Percentiles rank a stretch among this genome's conserved stretches.
Conservation (phyloP, 2,329 filamentous ascomycete species). For the Aspergillus sp. region DNA sequence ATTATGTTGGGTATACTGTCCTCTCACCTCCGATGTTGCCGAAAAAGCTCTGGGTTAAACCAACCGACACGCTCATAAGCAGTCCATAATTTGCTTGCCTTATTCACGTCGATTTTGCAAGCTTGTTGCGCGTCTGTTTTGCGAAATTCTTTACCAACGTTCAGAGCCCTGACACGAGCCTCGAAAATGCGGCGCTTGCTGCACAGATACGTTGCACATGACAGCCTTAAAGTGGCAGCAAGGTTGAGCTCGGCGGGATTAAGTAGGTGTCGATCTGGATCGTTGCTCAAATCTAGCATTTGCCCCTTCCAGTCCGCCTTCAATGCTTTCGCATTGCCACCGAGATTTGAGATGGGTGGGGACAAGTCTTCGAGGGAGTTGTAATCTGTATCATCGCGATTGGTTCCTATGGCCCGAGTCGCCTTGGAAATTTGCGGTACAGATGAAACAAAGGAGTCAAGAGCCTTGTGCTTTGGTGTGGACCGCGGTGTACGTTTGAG, state of each 20-base stretch:
- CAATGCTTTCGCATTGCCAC: constrained; percentile 60
- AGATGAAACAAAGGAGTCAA: constrained; percentile 32
- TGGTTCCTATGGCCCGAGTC: constrained; percentile 47
- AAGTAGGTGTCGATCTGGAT: constrained; percentile 63
- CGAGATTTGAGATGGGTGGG: constrained; percentile 61
- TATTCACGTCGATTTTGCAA: constrained; percentile 98
- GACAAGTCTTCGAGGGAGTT: constrained; percentile 63
- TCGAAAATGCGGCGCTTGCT: constrained; percentile 91
- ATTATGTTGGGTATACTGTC: background rate
- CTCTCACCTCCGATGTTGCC: constrained; percentile 31
- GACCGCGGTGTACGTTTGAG: constrained; percentile 36
- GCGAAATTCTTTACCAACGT: constrained; percentile 73
- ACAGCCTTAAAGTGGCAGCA: constrained; percentile 71
- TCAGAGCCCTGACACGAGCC: constrained; percentile 60
- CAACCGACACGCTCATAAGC: constrained; percentile 83
- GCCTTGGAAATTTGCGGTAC: constrained; percentile 34
- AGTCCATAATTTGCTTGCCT: constrained; percentile 85
- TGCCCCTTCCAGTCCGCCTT: constrained; percentile 85
- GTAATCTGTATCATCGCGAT: constrained; percentile 78
- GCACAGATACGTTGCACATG: constrained; percentile 81
- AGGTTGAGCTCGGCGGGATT: constrained; percentile 72
- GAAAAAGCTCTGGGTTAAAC: constrained; percentile 56
- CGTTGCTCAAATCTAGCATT: constrained; percentile 66
- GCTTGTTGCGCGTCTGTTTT: constrained; percentile 94
- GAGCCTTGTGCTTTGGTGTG: constrained; percentile 33